Conservation (phyloP, 2,329 filamentous ascomycete species). For the Colletotrichum falcatum region DNA sequence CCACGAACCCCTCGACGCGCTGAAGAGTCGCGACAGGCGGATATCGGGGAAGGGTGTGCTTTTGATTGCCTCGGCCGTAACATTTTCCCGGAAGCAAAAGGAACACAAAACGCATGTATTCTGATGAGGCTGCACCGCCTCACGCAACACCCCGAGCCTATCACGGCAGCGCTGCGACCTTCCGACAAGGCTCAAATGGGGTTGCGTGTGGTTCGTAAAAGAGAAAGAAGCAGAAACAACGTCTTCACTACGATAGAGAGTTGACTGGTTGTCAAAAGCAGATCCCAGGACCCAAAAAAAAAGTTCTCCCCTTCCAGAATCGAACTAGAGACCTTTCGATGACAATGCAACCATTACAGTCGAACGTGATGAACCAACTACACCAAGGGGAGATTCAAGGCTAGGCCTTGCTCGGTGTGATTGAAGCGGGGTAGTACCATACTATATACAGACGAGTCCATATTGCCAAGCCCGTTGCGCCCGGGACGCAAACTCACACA, state of each 20-base stretch:
- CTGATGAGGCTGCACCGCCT: background rate
- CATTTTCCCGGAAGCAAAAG: too few relatives aligned
- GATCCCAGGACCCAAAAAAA: background rate
- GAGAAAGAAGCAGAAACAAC: too few relatives aligned
- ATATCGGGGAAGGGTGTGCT: too few relatives aligned
- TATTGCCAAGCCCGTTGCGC: too few relatives aligned
- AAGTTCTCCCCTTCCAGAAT: constrained; percentile 29
- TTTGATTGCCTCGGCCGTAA: too few relatives aligned
- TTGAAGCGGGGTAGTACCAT: too few relatives aligned
- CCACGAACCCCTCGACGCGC: too few relatives aligned
- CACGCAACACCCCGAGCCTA: background rate
- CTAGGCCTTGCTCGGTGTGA: constrained; percentile 29
- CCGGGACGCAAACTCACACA: too few relatives aligned
- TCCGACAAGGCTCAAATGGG: background rate
- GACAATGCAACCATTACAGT: constrained; percentile 37
- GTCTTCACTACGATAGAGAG: too few relatives aligned
- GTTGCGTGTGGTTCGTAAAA: background rate
- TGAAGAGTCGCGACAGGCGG: too few relatives aligned
- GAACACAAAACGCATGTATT: background rate
- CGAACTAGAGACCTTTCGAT: constrained; percentile 39
- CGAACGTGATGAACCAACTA: constrained; percentile 41
- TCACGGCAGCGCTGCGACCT: background rate
- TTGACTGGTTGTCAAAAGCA: too few relatives aligned
- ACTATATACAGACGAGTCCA: too few relatives aligned
- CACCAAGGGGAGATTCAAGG: constrained; percentile 31